These are phyloP conservation scores for Tetrahymena elliotti DNA, from an alignment of 73 alveolate species.

Conservation along the genomic window DNA sequence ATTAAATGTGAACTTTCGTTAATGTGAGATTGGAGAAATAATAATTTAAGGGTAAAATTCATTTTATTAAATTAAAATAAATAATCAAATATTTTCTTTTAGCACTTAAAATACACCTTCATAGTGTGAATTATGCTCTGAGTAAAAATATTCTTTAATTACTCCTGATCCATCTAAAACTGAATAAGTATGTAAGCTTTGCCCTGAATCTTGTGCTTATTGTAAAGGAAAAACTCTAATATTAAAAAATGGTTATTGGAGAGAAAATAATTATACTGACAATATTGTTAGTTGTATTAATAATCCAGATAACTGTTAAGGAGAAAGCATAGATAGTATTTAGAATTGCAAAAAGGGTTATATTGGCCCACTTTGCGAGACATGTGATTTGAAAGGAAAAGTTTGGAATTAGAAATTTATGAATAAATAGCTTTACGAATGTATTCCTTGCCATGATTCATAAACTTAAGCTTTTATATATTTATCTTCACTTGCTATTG, in stretches of 20 bases:
- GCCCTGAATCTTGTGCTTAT: not conserved
- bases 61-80: too few relatives aligned
- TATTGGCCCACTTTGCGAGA: not conserved
- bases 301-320: not conserved
- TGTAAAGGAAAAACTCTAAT: not conserved
- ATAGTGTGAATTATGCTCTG: not conserved
- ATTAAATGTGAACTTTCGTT: not conserved
- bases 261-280: not conserved
- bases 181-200: not conserved
- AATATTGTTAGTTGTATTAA: not conserved
- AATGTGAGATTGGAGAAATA: not conserved
- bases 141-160: not conserved
- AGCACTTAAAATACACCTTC: not conserved
- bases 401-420: not conserved
- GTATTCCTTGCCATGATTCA: not conserved
- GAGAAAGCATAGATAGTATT: not conserved
- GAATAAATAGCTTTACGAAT: not conserved
- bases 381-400: not conserved
- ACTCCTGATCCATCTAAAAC: not conserved
- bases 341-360: not conserved
- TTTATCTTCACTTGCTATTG: not conserved
- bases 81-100: too few relatives aligned
- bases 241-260: not conserved
- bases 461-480: not conserved
- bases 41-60: not conserved